These are phyloP conservation scores for Myriangium duriaei DNA, from an alignment of 2,329 filamentous ascomycete species.

Conservation along the genomic window DNA sequence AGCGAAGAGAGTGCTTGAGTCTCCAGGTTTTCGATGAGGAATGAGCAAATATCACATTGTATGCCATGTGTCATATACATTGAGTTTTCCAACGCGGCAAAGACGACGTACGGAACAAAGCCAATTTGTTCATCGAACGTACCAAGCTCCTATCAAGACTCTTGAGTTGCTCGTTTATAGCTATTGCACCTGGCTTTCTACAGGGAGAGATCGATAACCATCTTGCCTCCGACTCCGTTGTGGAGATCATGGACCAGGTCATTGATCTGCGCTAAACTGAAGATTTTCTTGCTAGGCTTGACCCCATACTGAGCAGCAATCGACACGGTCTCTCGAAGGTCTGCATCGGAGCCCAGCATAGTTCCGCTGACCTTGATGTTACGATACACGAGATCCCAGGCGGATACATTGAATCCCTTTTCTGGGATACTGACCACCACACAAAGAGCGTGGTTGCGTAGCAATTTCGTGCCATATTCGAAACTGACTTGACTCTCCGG, in stretches of 20 bases:
- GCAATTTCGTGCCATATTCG: slow-evolving; percentile 33
- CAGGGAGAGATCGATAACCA: slow-evolving; percentile 34
- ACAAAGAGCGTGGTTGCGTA: slow-evolving; percentile 34
- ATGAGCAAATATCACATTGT: too few relatives aligned
- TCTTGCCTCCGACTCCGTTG: slow-evolving; percentile 32
- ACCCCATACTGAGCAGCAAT: slow-evolving; percentile 27
- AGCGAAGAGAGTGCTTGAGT: too few relatives aligned
- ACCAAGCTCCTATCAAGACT: slow-evolving; percentile 10
- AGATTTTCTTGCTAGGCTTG: slow-evolving; percentile 25
- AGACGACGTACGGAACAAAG: too few relatives aligned
- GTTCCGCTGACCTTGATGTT: slow-evolving; percentile 32
- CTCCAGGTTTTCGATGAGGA: too few relatives aligned
- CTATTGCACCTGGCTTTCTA: too few relatives aligned
- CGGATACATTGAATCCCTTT: slow-evolving; percentile 30
- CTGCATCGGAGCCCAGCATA: slow-evolving; percentile 30
- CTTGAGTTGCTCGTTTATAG: too few relatives aligned
- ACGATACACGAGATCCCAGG: slow-evolving; percentile 32
- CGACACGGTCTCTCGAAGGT: slow-evolving; percentile 28
- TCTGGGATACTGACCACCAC: slow-evolving; percentile 37
- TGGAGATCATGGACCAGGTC: slow-evolving; percentile 34
- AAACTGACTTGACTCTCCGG: slow-evolving; percentile 36
- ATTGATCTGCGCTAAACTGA: slow-evolving; percentile 26
- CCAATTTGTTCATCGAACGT: too few relatives aligned
- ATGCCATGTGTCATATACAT: too few relatives aligned
- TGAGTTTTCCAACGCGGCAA: too few relatives aligned